Conservation (phyloP, 176 grass and related monocot species). For the Eragrostis curvula region DNA sequence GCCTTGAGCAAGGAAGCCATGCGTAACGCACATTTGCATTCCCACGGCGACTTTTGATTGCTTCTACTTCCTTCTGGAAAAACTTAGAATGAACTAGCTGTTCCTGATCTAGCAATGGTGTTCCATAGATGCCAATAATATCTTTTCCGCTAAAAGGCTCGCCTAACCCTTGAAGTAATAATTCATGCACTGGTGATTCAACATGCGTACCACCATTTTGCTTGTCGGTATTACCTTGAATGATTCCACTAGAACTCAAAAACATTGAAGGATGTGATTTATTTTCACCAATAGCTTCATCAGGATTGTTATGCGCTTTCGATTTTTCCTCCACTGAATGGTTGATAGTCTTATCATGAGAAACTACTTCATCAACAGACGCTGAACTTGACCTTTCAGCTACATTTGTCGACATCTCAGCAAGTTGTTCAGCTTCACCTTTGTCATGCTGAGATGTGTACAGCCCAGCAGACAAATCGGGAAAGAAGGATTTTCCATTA, state of each 20-base stretch:
- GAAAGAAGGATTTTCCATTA: constrained; percentile 64
- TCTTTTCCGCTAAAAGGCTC: constrained; percentile 57
- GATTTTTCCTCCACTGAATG: constrained; percentile 10
- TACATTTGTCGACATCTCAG: constrained; percentile 38
- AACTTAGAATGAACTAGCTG: constrained; percentile 53
- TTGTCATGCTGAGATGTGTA: constrained; percentile 34
- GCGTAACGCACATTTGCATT: constrained; percentile 91
- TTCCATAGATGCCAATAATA: constrained; percentile 71
- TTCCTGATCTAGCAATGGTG: constrained; percentile 67
- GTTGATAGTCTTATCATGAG: constrained; percentile 54
- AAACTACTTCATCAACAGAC: constrained; percentile 53
- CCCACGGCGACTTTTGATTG: constrained; percentile 54
- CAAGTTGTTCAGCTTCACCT: constrained; percentile 35
- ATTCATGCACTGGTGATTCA: constrained; percentile 54
- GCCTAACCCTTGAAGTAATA: constrained; percentile 71
- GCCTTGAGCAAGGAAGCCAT: constrained; percentile 73
- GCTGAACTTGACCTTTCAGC: constrained; percentile 79
- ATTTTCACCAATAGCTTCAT: constrained; percentile 50
- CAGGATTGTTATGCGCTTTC: constrained; percentile 13
- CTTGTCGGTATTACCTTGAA: constrained; percentile 15
- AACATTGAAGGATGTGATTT: constrained; percentile 30
- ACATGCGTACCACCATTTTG: constrained; percentile 21
- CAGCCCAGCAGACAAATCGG: constrained; percentile 51
- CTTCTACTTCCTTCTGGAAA: constrained; percentile 74
- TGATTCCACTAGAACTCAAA: constrained; percentile 34